A percentile compares a stretch with the other conserved stretches of the same genome.
Evolutionary conservation across 163 green algal genomes (phyloP).

Genomic region (Scenedesmus sp.): DNA sequence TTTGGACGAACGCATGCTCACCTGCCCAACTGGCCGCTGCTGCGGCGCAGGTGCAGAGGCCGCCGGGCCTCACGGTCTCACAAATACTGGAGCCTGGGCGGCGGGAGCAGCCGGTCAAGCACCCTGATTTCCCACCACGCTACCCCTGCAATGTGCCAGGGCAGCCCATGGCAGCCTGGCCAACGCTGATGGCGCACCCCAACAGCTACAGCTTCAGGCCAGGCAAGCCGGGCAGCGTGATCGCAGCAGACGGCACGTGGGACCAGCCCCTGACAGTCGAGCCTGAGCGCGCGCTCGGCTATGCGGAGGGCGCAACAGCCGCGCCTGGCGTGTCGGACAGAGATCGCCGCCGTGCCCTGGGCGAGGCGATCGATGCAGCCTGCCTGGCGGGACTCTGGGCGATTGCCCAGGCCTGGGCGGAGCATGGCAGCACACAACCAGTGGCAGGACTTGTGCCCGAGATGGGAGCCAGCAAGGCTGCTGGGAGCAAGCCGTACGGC

Average conservation of each 20-base stretch:
- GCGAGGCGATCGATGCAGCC: neutral
- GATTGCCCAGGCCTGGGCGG: neutral
- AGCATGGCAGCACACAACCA: neutral
- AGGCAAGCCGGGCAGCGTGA: constrained; percentile 4
- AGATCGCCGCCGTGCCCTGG: neutral
- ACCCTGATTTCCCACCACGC: neutral
- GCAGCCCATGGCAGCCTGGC: constrained; percentile 1
- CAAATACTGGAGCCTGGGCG: neutral
- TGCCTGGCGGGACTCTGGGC: neutral
- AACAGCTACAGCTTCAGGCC: constrained; percentile 6
- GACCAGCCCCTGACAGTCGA: constrained; percentile 13
- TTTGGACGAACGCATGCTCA: constrained; percentile 12
- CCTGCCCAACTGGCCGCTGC: constrained; percentile 5
- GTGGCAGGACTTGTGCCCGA: too few species aligned
- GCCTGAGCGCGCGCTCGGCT: constrained; percentile 8
- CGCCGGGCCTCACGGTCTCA: neutral
- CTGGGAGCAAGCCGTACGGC: too few species aligned
- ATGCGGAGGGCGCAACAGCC: neutral
- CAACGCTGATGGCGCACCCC: constrained; percentile 13
- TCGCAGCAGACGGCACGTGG: too few species aligned
- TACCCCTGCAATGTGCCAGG: constrained; percentile 6
- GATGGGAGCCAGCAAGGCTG: too few species aligned
- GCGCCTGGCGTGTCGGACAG: neutral
- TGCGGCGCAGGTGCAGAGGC: neutral
- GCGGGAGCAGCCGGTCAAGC: neutral